Percentiles rank a stretch among this genome's conserved stretches.
phyloP scores from a whole-genome alignment of 208 protist species.

The Trypanosoma lewisi region DNA sequence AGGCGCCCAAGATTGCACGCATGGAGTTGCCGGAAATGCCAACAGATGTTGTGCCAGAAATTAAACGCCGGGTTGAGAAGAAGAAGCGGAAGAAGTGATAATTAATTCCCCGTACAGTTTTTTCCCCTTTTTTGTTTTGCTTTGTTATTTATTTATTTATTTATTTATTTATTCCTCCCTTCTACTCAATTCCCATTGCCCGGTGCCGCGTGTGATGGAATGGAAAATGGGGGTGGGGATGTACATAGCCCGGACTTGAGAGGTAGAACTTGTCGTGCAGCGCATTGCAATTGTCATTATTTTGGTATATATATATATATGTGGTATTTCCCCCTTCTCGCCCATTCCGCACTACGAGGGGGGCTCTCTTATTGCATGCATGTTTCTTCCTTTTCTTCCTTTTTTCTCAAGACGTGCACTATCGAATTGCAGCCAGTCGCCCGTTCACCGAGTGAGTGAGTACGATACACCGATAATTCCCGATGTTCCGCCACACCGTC shows the following conservation, averaged over 20 bases:
- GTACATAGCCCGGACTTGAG: not conserved
- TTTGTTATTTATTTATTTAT: slow-evolving; percentile 5
- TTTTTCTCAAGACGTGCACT: not conserved
- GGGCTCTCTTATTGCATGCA: not conserved
- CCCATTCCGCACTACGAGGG: not conserved
- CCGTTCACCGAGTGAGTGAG: not conserved
- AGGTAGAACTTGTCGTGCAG: not conserved
- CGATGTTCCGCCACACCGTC: slow-evolving; percentile 47
- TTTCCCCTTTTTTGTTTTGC: not conserved
- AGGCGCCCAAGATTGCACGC: slow-evolving; percentile 14
- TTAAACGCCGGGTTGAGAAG: slow-evolving; percentile 72
- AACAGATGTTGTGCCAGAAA: slow-evolving; percentile 50
- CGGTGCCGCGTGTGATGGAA: not conserved
- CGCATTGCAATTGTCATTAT: too few species aligned
- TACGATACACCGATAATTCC: not conserved
- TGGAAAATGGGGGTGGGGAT: not conserved
- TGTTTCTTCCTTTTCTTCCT: not conserved
- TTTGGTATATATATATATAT: too few species aligned
- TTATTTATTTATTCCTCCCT: too few species aligned
- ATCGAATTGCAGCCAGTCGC: not conserved
- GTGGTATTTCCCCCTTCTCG: not conserved
- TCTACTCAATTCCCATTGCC: slow-evolving; percentile 7
- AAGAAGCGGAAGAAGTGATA: slow-evolving; percentile 54
- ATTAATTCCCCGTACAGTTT: not conserved
- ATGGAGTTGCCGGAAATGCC: slow-evolving; percentile 24